These are phyloP conservation scores for Pleurotus tuoliensis DNA, from an alignment of 768 basidiomycete species.

Conservation along the genomic window DNA sequence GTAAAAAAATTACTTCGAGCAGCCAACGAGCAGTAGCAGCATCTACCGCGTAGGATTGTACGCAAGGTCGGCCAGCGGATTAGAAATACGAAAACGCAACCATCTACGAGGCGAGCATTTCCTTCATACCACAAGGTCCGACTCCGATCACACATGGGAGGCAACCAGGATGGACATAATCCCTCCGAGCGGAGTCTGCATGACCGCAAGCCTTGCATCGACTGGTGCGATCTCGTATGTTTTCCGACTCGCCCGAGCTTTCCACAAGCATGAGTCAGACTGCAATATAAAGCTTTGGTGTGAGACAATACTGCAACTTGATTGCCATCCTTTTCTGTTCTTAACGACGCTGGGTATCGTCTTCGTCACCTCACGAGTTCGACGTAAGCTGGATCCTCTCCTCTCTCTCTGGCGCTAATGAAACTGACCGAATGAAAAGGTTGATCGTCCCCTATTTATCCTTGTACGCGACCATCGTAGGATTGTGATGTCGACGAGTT, in stretches of 20 bases:
- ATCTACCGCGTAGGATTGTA: too few species aligned
- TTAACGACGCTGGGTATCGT: constrained; percentile 9
- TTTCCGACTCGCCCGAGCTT: constrained; percentile 6
- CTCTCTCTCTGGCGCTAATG: background rate
- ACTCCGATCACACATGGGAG: background rate
- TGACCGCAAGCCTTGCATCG: background rate
- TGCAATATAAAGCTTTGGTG: constrained; percentile 4
- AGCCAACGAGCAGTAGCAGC: too few species aligned
- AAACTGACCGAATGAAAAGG: constrained; percentile 5
- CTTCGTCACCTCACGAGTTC: constrained; percentile 9
- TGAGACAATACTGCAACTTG: constrained; percentile 3
- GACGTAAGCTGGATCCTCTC: constrained; percentile 13
- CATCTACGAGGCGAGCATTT: too few species aligned
- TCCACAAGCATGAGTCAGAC: constrained; percentile 5
- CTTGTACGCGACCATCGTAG: background rate
- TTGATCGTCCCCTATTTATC: constrained; percentile 15
- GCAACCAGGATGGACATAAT: constrained; percentile 6
- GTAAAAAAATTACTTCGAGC: too few species aligned
- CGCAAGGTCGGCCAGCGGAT: too few species aligned
- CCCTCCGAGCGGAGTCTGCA: constrained; percentile 8
- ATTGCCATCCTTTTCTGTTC: constrained; percentile 4
- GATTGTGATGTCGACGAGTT: background rate
- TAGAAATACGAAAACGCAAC: too few species aligned
- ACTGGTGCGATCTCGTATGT: constrained; percentile 3
- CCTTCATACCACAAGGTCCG: background rate